Evolutionary conservation across 495 filamentous ascomycete genomes (phyloP).

Genomic region (Usnea hakonensis): DNA sequence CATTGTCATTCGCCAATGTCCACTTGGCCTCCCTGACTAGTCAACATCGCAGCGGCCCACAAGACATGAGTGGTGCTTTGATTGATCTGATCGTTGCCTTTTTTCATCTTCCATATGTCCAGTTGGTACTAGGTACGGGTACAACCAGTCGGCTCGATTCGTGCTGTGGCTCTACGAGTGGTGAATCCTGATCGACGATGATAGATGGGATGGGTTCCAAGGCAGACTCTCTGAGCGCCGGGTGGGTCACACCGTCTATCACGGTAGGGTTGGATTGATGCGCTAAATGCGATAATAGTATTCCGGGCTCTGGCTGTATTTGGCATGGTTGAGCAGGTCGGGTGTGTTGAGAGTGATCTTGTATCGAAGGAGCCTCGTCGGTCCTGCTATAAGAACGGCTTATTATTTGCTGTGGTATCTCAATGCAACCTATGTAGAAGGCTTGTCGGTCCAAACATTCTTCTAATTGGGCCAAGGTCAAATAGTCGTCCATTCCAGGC

Average conservation of each 20-base stretch:
- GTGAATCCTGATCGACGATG: conserved; percentile 1
- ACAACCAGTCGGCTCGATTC: neutral
- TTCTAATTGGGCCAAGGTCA: conserved; percentile 21
- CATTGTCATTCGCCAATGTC: neutral
- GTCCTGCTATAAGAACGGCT: conserved; percentile 13
- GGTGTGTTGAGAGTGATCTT: conserved; percentile 7
- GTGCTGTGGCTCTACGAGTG: neutral
- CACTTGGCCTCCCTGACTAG: neutral
- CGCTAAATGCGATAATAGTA: neutral
- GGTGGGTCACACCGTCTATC: conserved; percentile 17
- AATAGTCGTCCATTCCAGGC: conserved; percentile 22
- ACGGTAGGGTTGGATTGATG: neutral
- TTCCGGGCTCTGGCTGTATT: neutral
- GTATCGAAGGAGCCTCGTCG: conserved; percentile 17
- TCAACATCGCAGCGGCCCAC: neutral
- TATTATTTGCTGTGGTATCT: conserved; percentile 14
- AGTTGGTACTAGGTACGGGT: conserved; percentile 11
- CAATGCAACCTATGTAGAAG: conserved; percentile 11
- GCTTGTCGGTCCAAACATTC: conserved; percentile 17
- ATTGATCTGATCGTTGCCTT: neutral
- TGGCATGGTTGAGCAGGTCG: neutral
- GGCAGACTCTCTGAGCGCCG: conserved; percentile 14
- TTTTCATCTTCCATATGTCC: conserved; percentile 15
- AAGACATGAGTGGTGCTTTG: neutral
- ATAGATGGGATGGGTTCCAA: neutral